Evolutionary conservation across 352 stramenopile genomes (phyloP).

Genomic region (Pythium monospermum): DNA sequence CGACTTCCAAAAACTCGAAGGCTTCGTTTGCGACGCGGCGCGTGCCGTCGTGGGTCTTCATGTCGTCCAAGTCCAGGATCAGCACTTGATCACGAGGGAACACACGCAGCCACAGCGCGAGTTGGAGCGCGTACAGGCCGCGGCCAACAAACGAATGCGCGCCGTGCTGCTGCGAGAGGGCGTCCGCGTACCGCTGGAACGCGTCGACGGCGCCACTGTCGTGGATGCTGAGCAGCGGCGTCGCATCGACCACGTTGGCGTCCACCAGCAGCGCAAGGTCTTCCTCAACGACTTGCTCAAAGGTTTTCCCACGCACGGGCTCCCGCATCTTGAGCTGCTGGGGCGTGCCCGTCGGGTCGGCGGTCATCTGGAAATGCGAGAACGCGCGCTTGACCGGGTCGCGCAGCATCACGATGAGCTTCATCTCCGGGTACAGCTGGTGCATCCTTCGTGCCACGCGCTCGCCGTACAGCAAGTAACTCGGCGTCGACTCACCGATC

Average conservation of each 20-base stretch:
- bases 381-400: slow-evolving; percentile 89
- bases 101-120: slow-evolving; percentile 87
- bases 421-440: slow-evolving; percentile 42
- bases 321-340: slow-evolving; percentile 81
- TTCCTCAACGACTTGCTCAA: slow-evolving; percentile 83
- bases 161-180: slow-evolving; percentile 42
- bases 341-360: slow-evolving; percentile 64
- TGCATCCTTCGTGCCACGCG: slow-evolving; percentile 37
- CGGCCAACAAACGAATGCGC: slow-evolving; percentile 83
- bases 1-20: slow-evolving; percentile 38
- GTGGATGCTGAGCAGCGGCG: slow-evolving; percentile 14
- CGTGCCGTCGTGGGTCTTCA: slow-evolving; percentile 43
- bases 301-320: slow-evolving; percentile 67
- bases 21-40: slow-evolving; percentile 32
- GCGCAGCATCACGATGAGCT: slow-evolving; percentile 91
- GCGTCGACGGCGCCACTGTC: slow-evolving; percentile 17
- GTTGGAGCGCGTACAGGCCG: slow-evolving; percentile 90
- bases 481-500: slow-evolving; percentile 85
- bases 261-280: slow-evolving; percentile 76
- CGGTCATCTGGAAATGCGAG: slow-evolving; percentile 94
- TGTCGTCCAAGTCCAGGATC: slow-evolving; percentile 85
- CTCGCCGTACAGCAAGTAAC: slow-evolving; percentile 70
- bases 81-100: slow-evolving; percentile 85
- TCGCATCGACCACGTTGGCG: slow-evolving; percentile 11
- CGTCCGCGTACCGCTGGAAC: slow-evolving; percentile 44